Evolutionary conservation across 2,329 filamentous ascomycete species (phyloP), one percentile per base, ranked within the genome.

Genomic region (Colletotrichum simmondsii): DNA sequence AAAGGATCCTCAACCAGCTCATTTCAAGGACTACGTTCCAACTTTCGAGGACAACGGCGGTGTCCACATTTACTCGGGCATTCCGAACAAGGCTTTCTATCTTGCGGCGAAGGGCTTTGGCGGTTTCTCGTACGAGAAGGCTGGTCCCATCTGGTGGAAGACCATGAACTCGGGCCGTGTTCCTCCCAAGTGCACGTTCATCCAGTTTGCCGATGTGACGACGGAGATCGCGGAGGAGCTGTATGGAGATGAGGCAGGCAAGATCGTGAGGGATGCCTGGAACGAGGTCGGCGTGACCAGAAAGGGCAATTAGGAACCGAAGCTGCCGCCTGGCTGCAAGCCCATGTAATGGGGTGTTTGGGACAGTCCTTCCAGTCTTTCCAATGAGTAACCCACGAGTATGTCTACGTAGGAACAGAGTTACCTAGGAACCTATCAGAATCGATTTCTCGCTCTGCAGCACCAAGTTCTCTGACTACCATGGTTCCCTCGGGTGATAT

Each of bases 61-160:
- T 37, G 87, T 90, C 3, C 88, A 90, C 78, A 80, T 87, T 61
- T 88, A 85, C 79, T 89, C 87, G 6, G 88, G 88, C 6, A 90
- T 91, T 57, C 88, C 88, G 2, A 91, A 90, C 80, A 84, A 85
- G 73, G 88, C 88, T 2, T 91, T 91, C 75, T 88, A 88, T 75
- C 83, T 88, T 11, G 83, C 80, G 12, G 79, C 87, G 2, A 78
- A 81, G 5, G 82, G 80, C 2, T 84, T 90, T 74, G 88, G 87
- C 16, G 88, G 88, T 5, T 87, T 85, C 77, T 85, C 85, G 4
- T 90, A 85, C 85, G 87, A 88, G 76, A 87, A 87, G 79, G 86
- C 86, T 10, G 87, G 87, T 14, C 83, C 85, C 74, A 86, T 88
- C 70, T 88, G 86, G 87, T 88, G 87, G 86, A 83, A 84, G 76